phyloP scores from a whole-genome alignment of 2,329 filamentous ascomycete genomes.

The Arthrobotrys sphaeroides region DNA sequence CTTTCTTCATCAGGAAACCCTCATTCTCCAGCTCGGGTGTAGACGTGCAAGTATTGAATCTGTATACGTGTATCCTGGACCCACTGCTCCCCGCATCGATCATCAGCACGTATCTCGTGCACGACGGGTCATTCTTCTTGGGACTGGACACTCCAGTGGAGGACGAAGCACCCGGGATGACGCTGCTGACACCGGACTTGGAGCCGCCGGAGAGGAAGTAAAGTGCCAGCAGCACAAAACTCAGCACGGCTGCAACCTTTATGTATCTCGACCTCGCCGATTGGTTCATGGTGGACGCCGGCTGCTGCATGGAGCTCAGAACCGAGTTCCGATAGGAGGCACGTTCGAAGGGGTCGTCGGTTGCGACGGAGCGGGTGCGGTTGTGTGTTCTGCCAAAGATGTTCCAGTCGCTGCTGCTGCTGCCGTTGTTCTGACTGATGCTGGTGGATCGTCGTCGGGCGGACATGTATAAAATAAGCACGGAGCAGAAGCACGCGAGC shows the following conservation, averaged over 20 bases:
- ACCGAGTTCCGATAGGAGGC: constrained; percentile 41
- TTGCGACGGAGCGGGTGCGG: constrained; percentile 44
- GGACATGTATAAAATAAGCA: constrained; percentile 32
- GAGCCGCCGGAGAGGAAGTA: constrained; percentile 54
- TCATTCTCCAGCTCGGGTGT: constrained; percentile 95
- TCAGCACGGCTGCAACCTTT: constrained; percentile 56
- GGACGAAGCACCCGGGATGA: background rate
- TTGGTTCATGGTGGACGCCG: constrained; percentile 37
- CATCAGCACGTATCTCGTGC: constrained; percentile 82
- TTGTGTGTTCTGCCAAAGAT: constrained; percentile 48
- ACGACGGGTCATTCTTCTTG: constrained; percentile 31
- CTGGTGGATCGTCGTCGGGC: constrained; percentile 51
- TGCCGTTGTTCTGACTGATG: constrained; percentile 45
- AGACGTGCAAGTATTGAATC: constrained; percentile 97
- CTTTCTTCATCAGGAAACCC: constrained; percentile 93
- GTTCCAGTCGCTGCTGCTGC: constrained; percentile 42
- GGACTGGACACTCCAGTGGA: constrained; percentile 4
- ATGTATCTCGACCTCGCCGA: constrained; percentile 56
- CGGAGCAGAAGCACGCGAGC: background rate
- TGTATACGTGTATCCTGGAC: constrained; percentile 97
- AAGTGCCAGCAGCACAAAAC: constrained; percentile 56
- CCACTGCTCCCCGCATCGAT: constrained; percentile 98
- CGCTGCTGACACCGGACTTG: constrained; percentile 2
- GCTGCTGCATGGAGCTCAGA: constrained; percentile 39
- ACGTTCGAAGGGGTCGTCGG: constrained; percentile 54